These are phyloP conservation scores for Neofusicoccum parvum DNA, from an alignment of 2,329 filamentous ascomycete genomes.

Conservation along the genomic window DNA sequence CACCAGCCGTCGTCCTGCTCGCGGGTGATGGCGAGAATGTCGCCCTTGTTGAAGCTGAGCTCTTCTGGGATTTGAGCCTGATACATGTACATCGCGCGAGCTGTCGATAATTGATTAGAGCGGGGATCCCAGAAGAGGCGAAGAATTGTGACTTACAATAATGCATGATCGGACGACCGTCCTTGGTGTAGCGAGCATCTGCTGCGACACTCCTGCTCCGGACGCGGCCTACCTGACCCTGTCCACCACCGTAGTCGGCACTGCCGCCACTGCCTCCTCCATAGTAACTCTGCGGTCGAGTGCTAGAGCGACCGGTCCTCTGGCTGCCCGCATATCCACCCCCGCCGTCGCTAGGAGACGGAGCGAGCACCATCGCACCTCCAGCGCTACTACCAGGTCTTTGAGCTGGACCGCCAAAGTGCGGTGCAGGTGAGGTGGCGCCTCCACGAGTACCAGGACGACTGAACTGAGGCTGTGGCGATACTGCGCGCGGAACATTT, in stretches of 20 bases:
- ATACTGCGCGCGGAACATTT: constrained; percentile 46
- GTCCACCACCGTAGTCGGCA: constrained; percentile 27
- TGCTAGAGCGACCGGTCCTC: constrained; percentile 33
- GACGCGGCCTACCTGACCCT: constrained; percentile 45
- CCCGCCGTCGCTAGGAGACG: constrained; percentile 31
- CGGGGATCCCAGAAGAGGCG: background rate
- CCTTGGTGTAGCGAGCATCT: constrained; percentile 60
- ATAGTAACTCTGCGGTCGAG: constrained; percentile 50
- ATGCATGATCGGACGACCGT: constrained; percentile 85
- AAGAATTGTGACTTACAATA: constrained; percentile 71
- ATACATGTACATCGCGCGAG: constrained; percentile 92
- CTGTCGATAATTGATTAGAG: constrained; percentile 51
- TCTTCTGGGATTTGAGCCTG: constrained; percentile 94
- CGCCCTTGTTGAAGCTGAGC: constrained; percentile 87
- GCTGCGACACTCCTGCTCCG: constrained; percentile 85
- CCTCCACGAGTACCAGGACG: constrained; percentile 35
- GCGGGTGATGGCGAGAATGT: constrained; percentile 82
- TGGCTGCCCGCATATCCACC: constrained; percentile 43
- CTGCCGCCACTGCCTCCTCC: constrained; percentile 35
- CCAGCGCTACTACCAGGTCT: constrained; percentile 51
- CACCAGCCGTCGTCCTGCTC: constrained; percentile 99
- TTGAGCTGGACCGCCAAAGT: constrained; percentile 34
- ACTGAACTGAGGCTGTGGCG: constrained; percentile 55
- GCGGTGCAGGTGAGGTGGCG: constrained; percentile 16
- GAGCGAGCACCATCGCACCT: constrained; percentile 50